These are phyloP conservation scores for Prunus mume DNA, from an alignment of 306 rosid species.

Conservation along the genomic window DNA sequence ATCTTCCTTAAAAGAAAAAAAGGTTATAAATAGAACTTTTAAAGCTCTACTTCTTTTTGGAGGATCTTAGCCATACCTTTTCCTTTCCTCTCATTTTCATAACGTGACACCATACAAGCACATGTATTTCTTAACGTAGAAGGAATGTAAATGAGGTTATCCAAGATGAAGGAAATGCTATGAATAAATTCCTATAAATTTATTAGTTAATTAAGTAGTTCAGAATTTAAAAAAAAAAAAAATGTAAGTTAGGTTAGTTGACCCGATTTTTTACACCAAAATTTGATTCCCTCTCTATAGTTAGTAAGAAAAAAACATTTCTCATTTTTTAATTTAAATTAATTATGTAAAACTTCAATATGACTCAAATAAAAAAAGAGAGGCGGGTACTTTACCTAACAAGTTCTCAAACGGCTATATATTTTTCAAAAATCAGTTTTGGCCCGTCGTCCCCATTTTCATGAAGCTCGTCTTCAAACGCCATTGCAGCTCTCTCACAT, in stretches of 20 bases:
- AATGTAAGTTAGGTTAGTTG: too few species aligned
- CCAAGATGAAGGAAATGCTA: too few species aligned
- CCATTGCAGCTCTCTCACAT: slow-evolving; percentile 41
- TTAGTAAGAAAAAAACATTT: too few species aligned
- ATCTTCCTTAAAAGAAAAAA: too few species aligned
- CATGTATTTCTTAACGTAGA: neutral
- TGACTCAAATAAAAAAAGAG: neutral
- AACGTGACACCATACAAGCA: neutral
- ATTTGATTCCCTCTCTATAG: too few species aligned
- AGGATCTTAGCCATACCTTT: neutral
- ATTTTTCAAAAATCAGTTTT: neutral
- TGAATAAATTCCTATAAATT: too few species aligned
- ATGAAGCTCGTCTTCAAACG: slow-evolving; percentile 48
- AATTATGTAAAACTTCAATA: neutral
- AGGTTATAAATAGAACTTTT: too few species aligned
- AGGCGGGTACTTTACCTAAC: neutral
- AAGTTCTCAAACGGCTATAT: neutral
- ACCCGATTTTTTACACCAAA: too few species aligned
- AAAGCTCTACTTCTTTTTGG: neutral
- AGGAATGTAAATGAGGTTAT: neutral
- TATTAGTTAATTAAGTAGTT: too few species aligned
- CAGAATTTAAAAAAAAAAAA: too few species aligned
- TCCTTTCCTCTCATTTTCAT: too few species aligned
- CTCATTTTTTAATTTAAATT: too few species aligned
- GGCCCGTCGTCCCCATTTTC: slow-evolving; percentile 8